Conservation (phyloP, 345 rosid species). For the Populus alba region DNA sequence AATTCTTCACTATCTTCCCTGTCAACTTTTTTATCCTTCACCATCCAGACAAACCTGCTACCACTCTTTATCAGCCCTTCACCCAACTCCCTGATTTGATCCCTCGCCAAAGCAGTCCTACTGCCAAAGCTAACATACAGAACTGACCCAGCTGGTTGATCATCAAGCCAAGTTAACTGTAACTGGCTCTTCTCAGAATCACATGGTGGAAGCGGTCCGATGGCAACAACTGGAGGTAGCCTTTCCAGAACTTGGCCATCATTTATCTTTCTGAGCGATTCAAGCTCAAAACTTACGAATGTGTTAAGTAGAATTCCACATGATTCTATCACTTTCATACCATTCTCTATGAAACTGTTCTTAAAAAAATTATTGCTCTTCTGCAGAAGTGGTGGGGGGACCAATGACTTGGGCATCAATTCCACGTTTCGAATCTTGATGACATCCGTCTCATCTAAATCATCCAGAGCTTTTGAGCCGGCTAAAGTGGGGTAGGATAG, state of each 20-base stretch:
- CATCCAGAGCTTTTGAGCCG: not conserved
- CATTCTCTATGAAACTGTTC: not conserved
- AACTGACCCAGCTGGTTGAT: constrained; percentile 35
- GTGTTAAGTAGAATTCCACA: constrained; percentile 40
- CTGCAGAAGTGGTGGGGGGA: constrained; percentile 30
- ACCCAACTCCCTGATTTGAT: constrained; percentile 42
- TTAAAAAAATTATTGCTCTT: constrained; percentile 17
- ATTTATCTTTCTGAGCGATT: constrained; percentile 20
- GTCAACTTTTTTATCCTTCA: constrained; percentile 34
- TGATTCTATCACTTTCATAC: constrained; percentile 3
- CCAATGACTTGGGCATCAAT: constrained; percentile 21
- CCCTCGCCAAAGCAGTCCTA: constrained; percentile 29
- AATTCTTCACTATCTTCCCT: constrained; percentile 36
- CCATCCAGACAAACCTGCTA: constrained; percentile 39
- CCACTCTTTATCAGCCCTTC: constrained; percentile 35
- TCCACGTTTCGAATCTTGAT: not conserved
- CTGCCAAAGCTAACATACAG: constrained; percentile 50
- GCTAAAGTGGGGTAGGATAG: constrained; percentile 20
- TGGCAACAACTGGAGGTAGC: constrained; percentile 26
- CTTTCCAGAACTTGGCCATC: constrained; percentile 1
- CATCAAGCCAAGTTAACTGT: constrained; percentile 34
- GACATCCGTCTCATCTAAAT: not conserved
- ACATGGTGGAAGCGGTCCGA: constrained; percentile 27
- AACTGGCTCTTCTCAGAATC: constrained; percentile 13
- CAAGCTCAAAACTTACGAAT: constrained; percentile 35